Evolutionary conservation across 2,329 filamentous ascomycete species (phyloP).

Genomic region (Ophiostoma quercus): DNA sequence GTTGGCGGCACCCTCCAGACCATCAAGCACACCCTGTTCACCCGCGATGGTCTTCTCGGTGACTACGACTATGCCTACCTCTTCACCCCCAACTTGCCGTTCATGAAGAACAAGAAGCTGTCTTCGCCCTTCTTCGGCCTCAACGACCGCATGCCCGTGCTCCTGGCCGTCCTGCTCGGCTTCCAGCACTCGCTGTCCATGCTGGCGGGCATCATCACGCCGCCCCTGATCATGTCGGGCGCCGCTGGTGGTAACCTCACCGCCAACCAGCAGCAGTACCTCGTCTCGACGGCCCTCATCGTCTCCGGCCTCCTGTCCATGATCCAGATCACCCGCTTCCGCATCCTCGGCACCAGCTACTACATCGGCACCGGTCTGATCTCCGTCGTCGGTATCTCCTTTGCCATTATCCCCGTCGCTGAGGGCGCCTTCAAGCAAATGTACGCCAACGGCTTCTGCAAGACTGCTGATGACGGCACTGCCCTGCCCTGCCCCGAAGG

Average conservation of each 20-base stretch:
- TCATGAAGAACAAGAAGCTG: slow-evolving; percentile 58
- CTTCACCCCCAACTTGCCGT: slow-evolving; percentile 76
- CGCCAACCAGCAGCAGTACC: slow-evolving; percentile 61
- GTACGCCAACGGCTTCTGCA: slow-evolving; percentile 68
- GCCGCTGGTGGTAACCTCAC: slow-evolving; percentile 59
- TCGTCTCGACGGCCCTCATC: slow-evolving; percentile 73
- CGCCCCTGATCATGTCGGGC: slow-evolving; percentile 65
- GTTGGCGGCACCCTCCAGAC: slow-evolving; percentile 32
- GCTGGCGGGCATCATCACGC: slow-evolving; percentile 70
- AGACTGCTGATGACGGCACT: slow-evolving; percentile 55
- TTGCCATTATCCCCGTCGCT: slow-evolving; percentile 69
- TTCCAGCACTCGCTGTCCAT: slow-evolving; percentile 76
- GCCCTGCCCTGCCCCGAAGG: slow-evolving; percentile 68
- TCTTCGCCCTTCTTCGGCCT: slow-evolving; percentile 81
- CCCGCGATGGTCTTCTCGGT: slow-evolving; percentile 70
- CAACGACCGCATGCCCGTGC: slow-evolving; percentile 68
- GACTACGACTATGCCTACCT: slow-evolving; percentile 87
- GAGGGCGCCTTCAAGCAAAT: slow-evolving; percentile 68
- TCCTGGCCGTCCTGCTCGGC: slow-evolving; percentile 68
- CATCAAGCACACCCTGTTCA: slow-evolving; percentile 40
- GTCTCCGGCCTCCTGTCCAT: slow-evolving; percentile 70
- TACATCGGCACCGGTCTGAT: slow-evolving; percentile 70
- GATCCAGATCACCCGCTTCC: slow-evolving; percentile 73
- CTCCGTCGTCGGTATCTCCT: slow-evolving; percentile 73
- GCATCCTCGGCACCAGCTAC: slow-evolving; percentile 64